Conservation (phyloP, 192 early-diverging fungal species). For the Spizellomyces sp. region DNA sequence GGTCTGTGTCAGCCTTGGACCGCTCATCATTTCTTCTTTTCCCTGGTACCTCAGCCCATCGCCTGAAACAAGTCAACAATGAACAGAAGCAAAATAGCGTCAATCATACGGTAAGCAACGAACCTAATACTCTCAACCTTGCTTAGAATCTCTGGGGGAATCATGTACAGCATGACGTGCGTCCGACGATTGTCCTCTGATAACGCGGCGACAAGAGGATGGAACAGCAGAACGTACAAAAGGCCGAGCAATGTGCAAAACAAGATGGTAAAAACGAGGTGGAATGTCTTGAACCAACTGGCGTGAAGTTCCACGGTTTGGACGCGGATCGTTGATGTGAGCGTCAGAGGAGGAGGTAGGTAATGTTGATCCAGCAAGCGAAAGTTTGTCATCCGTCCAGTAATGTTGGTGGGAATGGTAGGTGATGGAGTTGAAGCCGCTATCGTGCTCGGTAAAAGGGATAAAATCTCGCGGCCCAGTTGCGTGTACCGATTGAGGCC, state of each 20-base stretch:
- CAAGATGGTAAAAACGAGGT: conserved; percentile 33
- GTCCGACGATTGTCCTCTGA: conserved; percentile 37
- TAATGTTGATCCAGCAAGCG: conserved; percentile 26
- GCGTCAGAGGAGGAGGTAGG: conserved; percentile 16
- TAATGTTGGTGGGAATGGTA: conserved; percentile 8
- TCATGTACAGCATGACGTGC: conserved; percentile 42
- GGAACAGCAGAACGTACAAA: conserved; percentile 34
- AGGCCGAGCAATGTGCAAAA: conserved; percentile 26
- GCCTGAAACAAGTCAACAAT: not conserved
- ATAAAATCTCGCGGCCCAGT: not conserved
- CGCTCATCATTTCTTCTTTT: not conserved
- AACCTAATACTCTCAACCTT: conserved; percentile 33
- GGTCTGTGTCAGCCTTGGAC: not conserved
- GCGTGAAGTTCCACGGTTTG: conserved; percentile 1
- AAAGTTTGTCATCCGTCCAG: conserved; percentile 6
- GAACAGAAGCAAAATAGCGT: not conserved
- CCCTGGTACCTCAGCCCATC: conserved; percentile 9
- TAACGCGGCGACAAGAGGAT: conserved; percentile 26
- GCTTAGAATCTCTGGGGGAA: conserved; percentile 41
- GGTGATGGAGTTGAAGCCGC: not conserved
- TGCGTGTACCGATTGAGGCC: conserved; percentile 23
- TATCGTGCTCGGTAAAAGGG: not conserved
- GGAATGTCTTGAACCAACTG: conserved; percentile 33
- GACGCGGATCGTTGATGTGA: conserved; percentile 9
- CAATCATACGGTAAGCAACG: not conserved